Evolutionary conservation across 1,284 basidiomycete genomes (phyloP), one percentile per base, ranked within the genome.

Genomic region (Leccinum pallidistipes): DNA sequence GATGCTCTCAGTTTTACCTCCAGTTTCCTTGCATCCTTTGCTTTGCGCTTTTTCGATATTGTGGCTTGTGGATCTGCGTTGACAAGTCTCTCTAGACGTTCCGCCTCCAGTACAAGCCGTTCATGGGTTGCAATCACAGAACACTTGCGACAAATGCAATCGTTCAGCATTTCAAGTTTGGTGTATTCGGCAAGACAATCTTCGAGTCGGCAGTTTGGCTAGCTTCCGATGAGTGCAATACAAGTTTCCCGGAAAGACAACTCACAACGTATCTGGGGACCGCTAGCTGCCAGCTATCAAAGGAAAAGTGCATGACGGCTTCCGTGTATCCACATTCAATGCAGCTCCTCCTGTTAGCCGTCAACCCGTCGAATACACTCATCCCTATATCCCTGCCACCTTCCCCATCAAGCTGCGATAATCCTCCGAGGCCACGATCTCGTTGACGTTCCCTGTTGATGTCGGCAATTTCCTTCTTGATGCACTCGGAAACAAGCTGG

Each of bases 291-390:
- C 91, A 86, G 68, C 87, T 93, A 71, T 94, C 91, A 63, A 94
- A 90, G 1, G 87, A 79, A 69, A 92, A 92, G 71, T 94, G 91
- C 84, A 94, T 90, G 53, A 95, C 91, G 1, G 92, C 93, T 69
- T 94, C 91, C 2, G 91, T 92, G 70, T 95, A 95, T 24, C 91
- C 91, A 70, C 93, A 95, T 55, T 86, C 81, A 49, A 90, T 80
- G 67, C 94, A 95, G 64, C 90, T 90, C 61, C 92, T 78, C 59
- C 92, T 78, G 69, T 94, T 93, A 5, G 92, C 92, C 4, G 91
- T 92, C 64, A 94, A 75, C 0, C 91, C 91, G 62, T 92, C 90
- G 69, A 94, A 95, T 14, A 91, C 87, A 52, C 83, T 84, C 77
- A 85, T 86, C 27, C 80, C 81, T 49, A 82, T 79, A 62, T 81